phyloP scores from a whole-genome alignment of 2,329 filamentous ascomycete genomes.

The Phaeophleospora eucalypticola region DNA sequence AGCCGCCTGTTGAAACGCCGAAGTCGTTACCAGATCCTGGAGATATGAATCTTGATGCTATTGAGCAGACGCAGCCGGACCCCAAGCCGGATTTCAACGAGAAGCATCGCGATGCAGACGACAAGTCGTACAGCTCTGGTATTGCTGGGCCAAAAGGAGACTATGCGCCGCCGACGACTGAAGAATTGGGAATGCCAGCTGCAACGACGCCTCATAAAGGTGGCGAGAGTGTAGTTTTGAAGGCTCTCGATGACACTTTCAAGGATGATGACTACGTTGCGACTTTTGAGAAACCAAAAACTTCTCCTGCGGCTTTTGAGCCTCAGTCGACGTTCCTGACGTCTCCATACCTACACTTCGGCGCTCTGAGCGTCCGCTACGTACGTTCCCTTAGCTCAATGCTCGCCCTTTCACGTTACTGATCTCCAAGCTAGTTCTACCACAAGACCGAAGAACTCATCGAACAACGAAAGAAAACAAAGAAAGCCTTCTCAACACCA shows the following conservation, averaged over 20 bases:
- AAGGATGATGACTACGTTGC: slow-evolving; percentile 62
- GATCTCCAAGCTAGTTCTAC: slow-evolving; percentile 51
- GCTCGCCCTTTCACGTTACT: background rate
- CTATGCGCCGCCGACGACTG: slow-evolving; percentile 66
- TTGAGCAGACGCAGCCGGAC: slow-evolving; percentile 54
- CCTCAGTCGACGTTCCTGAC: slow-evolving; percentile 70
- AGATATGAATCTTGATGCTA: slow-evolving; percentile 50
- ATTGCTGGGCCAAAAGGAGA: slow-evolving; percentile 65
- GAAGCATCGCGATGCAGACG: slow-evolving; percentile 49
- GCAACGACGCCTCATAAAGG: slow-evolving; percentile 66
- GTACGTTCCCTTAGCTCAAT: slow-evolving; percentile 2
- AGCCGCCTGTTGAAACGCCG: slow-evolving; percentile 59
- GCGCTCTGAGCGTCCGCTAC: slow-evolving; percentile 63
- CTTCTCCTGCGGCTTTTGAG: slow-evolving; percentile 67
- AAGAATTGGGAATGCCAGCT: slow-evolving; percentile 63
- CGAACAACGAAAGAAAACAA: slow-evolving; percentile 53
- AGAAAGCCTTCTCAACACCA: slow-evolving; percentile 47
- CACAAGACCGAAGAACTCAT: slow-evolving; percentile 65
- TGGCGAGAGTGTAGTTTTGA: slow-evolving; percentile 64
- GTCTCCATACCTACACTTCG: slow-evolving; percentile 71
- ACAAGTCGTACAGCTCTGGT: slow-evolving; percentile 53
- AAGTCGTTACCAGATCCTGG: slow-evolving; percentile 60
- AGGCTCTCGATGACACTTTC: slow-evolving; percentile 56
- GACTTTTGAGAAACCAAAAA: slow-evolving; percentile 72
- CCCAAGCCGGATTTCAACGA: slow-evolving; percentile 58